Evolutionary conservation across 352 stramenopile genomes (phyloP), one percentile per base, ranked within the genome.

Genomic region (Phytophthora quininea): DNA sequence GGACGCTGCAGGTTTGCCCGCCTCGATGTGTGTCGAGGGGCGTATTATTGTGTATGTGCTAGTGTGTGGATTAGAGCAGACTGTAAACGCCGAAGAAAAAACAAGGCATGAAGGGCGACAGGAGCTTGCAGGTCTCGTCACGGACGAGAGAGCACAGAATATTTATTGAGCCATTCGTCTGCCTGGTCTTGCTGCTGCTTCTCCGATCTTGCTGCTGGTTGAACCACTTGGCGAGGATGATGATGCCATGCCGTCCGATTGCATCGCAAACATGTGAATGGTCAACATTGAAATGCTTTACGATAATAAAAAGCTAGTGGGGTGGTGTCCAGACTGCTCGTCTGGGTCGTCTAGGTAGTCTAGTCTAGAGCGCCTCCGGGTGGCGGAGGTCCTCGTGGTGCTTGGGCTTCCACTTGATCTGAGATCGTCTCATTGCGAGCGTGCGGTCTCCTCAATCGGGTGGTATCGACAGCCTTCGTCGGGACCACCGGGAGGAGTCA

Each of bases 61-160:
- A 65, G 63, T 69, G 58, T 72, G 58, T 72, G 63, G 64, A 76
- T 76, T 72, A 73, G 56, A 67, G 55, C 54, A 58, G 49, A 66
- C 48, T 8, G 43, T 49, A 58, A 63, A 63, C 45, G 58, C 35
- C 33, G 61, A 57, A 60, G 52, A 74, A 57, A 52, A 57, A 60
- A 35, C 61, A 27, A 33, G 40, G 37, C 53, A 42, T 35, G 48
- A 46, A 62, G 48, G 35, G 47, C 40, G 51, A 35, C n/a, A 54
- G 42, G 53, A 38, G 9, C 55, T 54, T 32, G 37, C 57, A 33
- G 27, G 37, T 51, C 54, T 42, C 14, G n/a, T 15, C 19, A 24
- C 19, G 33, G 35, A 24, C 57, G 35, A 19, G 43, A 48, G 14
- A 19, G 48, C 24, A 33, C 30, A 30, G 38, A 45, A 62, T 71